A percentile compares a stretch with the other conserved stretches of the same genome.
Evolutionary conservation across 495 filamentous ascomycete genomes (phyloP).

Genomic region (Aspergillus leporis): DNA sequence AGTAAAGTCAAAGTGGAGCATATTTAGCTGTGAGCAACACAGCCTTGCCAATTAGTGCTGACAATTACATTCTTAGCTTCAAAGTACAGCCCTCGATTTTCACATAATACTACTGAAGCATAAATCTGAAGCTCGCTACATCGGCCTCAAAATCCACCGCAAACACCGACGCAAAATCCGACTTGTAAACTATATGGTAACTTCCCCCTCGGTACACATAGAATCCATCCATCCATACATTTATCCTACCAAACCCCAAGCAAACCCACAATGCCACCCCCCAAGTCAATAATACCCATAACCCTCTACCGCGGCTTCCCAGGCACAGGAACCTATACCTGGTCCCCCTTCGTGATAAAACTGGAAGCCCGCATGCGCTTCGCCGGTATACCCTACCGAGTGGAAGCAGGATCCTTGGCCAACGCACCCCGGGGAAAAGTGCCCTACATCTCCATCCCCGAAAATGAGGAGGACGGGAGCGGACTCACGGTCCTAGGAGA

Average conservation of each 20-base stretch:
- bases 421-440: constrained; percentile 59
- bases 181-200: neutral
- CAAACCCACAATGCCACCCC: neutral
- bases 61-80: too few species aligned
- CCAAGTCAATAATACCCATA: neutral
- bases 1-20: neutral
- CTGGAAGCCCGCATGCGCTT: constrained; percentile 64
- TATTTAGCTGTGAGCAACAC: neutral
- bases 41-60: neutral
- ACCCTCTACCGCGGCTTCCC: constrained; percentile 57
- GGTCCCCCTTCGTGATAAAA: constrained; percentile 68
- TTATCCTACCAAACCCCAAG: neutral
- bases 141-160: neutral
- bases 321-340: constrained; percentile 42
- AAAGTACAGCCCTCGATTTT: too few species aligned
- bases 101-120: too few species aligned
- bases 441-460: constrained; percentile 47
- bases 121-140: too few species aligned
- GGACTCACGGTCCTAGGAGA: constrained; percentile 35
- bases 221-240: neutral
- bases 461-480: constrained; percentile 13
- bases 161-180: neutral
- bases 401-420: constrained; percentile 40
- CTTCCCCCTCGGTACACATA: neutral
- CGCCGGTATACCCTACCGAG: constrained; percentile 45